Evolutionary conservation across 1,284 basidiomycete species (phyloP), one percentile per base, ranked within the genome.

Genomic region (Leccinum subfulvum): DNA sequence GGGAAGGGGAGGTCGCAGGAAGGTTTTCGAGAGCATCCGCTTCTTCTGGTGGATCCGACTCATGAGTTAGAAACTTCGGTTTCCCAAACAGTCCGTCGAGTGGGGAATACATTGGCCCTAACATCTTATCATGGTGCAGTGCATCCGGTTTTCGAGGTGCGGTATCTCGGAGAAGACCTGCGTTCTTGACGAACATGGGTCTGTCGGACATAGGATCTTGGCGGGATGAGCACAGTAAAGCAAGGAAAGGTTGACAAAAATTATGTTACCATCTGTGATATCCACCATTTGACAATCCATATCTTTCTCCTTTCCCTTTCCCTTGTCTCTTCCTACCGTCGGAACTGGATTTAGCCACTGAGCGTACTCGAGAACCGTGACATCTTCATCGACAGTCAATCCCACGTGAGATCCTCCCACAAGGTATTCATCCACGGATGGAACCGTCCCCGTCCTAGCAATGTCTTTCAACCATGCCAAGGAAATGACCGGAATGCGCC

Each of bases 391-490:
- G n/a, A 28, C 5, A 8, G 28, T 28, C 18, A 33, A 30, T 5
- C 49, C 51, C 0, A 28, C 30, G 54, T 4, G 56, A 62, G 64
- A 69, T 41, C 28, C 57, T 47, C 58, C 59, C 4, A 75, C 64
- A n/a, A 71, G 57, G 39, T 67, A 69, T 28, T 60, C 59, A 28
- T 66, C 54, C 30, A 65, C 57, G 11, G 8, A 30, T 3, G 80
- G 81, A 55, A 90, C 72, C 5, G 55, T 58, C 0, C 87, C 88
- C 0, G 71, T 77, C 39, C 67, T 75, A 14, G 81, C 83, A 62
- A 90, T 81, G 1, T 75, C 74, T 6, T 77, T 78, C n/a, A 94
- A 70, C 88, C 89, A 92, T 89, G 28, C 73, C 75, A 88, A 77
- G 54, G 80, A 79, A 13, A 91, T 78, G 14, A 90, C 81, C 0